Base-by-base conservation (phyloP, 2,329 filamentous ascomycete genomes). In the Neopestalotiopsis clavispora region DNA sequence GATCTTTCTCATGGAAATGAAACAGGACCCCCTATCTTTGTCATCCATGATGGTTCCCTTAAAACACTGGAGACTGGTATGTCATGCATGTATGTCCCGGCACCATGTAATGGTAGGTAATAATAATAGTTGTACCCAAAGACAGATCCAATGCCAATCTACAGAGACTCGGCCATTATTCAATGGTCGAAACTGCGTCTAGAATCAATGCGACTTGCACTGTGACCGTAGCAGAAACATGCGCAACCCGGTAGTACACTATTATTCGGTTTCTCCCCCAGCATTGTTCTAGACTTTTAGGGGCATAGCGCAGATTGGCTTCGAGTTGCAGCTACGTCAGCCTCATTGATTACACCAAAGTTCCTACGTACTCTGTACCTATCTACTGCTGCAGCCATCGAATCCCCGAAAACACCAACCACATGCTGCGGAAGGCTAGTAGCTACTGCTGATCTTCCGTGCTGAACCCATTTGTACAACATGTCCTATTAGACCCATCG, bases 401-500 rank as follows among this genome's bases (percentile, higher is more conserved):
- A 28, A 23, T 65, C 63, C n/a, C 23, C 17, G n/a, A 52, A 52
- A 52, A 20, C n/a, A 52, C 45, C 45, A 52, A 52, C 45, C 45
- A 52, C 45, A 56, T 28, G 12, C 17, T 57, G n/a, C 34, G 61
- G 61, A 64, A 64, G 49, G 63, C 63, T 66, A 45, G 28, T 28
- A 28, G 23, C 23, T 28, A 28, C 56, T 30, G 30, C 56, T 40
- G 56, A 66, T 66, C 57, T 59, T 14, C 57, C 14, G 20, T 34
- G 17, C 59, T 34, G 30, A n/a, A 62, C n/a, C 23, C 34, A 38
- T 38, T 38, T 67, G 66, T 63, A 67, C 66, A 67, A 58, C 65
- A 65, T 71, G 70, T 70, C 68, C 68, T 70, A 56, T 52, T 67
- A 65, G 23, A 14, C 57, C 56, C 63, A 69, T 69, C 65, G 58